Base-by-base conservation (phyloP, 805 yeast genomes). In the Wickerhamiella siamensis region DNA sequence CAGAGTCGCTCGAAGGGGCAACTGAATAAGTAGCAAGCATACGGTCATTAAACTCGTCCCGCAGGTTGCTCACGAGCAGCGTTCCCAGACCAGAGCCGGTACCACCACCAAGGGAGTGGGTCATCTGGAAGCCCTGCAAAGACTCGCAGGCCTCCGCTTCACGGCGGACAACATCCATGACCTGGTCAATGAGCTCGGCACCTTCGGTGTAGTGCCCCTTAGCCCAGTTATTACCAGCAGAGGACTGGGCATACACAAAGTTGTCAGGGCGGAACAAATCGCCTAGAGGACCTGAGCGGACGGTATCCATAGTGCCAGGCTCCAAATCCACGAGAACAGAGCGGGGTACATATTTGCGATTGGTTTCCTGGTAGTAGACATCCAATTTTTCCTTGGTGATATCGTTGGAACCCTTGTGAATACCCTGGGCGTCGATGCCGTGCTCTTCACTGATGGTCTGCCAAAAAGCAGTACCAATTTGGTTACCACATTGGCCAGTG, bases 401-500 rank as follows among this genome's bases (percentile, higher is more conserved):
- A 39, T 50, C 52, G 40, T 47, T 44, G 33, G 42, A 47, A 16
- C 56, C 59, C 37, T 31, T 48, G 47, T 51, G 56, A 38, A 33
- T 50, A 33, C 68, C 68, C 31, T 49, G 46, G 37, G 45, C 47
- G 46, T 61, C 66, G 40, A 64, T 61, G 22, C 67, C 66, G 43
- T 64, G 69, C 48, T 64, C 69, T 22, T 46, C 56, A 42, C 56
- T 51, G 42, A 64, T 65, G 26, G 66, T 61, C 42, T 62, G 58
- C 68, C 62, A 70, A 48, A 65, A 62, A 15, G 69, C 63, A 12
- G 51, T 43, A 12, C 56, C 83, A 54, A 87, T 84, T 69, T 87
- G 97, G 75, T 87, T 87, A 77, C 96, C 95, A 76, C 96, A 86
- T 71, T 87, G 97, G 65, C 97, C 97, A 44, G 95, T 80, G 45